These are phyloP conservation scores for Biscutella laevigata DNA, from an alignment of 441 rosid species.

Conservation along the genomic window DNA sequence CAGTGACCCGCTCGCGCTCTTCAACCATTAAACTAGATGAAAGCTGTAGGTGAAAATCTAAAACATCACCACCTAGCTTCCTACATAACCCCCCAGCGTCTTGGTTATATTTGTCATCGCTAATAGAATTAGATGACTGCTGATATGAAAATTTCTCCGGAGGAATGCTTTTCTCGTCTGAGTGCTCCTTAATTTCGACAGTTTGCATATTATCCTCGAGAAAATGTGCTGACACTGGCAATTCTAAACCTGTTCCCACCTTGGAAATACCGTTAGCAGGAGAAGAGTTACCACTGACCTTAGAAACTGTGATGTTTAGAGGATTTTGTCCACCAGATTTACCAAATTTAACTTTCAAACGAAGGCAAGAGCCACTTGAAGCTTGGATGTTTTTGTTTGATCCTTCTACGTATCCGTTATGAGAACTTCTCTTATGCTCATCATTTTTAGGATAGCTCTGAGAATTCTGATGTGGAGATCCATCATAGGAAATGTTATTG, in stretches of 20 bases:
- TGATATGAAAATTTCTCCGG: conserved; percentile 24
- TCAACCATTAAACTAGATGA: conserved; percentile 33
- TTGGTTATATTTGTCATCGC: conserved; percentile 29
- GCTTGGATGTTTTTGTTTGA: conserved; percentile 32
- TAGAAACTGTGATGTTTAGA: conserved; percentile 30
- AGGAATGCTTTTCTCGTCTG: conserved; percentile 24
- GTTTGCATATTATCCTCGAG: conserved; percentile 30
- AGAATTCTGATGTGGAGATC: conserved; percentile 34
- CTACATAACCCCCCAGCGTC: conserved; percentile 27
- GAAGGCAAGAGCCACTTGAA: conserved; percentile 41
- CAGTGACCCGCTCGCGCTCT: conserved; percentile 32
- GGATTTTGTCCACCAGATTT: conserved; percentile 39
- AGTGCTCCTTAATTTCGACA: conserved; percentile 25
- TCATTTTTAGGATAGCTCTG: conserved; percentile 28
- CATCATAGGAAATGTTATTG: conserved; percentile 31
- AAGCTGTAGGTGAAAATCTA: conserved; percentile 28
- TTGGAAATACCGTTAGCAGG: conserved; percentile 26
- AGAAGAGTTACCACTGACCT: conserved; percentile 32
- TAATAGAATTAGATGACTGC: conserved; percentile 25
- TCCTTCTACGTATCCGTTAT: conserved; percentile 26
- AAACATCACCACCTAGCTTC: conserved; percentile 38
- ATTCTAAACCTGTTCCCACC: conserved; percentile 28
- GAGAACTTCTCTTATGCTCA: conserved; percentile 28
- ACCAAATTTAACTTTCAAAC: conserved; percentile 77
- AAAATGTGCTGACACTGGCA: conserved; percentile 23